phyloP scores from a whole-genome alignment of 805 yeast species.

The Sugiyamaella chiloensis region DNA sequence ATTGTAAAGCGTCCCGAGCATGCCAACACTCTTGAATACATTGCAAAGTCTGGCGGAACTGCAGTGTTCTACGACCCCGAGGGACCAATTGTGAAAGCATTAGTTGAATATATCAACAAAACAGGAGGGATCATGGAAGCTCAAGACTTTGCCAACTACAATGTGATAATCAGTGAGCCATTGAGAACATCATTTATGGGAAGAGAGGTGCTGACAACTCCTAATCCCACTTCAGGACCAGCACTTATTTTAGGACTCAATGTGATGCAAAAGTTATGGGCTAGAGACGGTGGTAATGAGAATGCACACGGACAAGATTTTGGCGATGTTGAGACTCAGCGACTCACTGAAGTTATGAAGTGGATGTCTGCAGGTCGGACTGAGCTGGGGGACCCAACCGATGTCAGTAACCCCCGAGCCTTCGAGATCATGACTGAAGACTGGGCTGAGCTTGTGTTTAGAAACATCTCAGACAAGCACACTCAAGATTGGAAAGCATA shows the following conservation, averaged over 20 bases:
- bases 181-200: slow-evolving; percentile 42
- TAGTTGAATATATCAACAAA: slow-evolving; percentile 48
- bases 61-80: slow-evolving; percentile 80
- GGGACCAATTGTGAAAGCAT: slow-evolving; percentile 64
- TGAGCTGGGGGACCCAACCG: slow-evolving; percentile 70
- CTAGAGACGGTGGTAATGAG: slow-evolving; percentile 27
- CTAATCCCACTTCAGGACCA: slow-evolving; percentile 81
- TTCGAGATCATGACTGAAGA: slow-evolving; percentile 44
- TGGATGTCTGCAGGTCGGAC: slow-evolving; percentile 88
- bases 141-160: slow-evolving; percentile 66
- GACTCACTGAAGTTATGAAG: slow-evolving; percentile 82
- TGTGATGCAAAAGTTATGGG: slow-evolving; percentile 50
- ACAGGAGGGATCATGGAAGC: slow-evolving; percentile 65
- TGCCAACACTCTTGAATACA: slow-evolving; percentile 62
- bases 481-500: slow-evolving; percentile 73
- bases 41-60: slow-evolving; percentile 75
- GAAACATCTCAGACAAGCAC: slow-evolving; percentile 49
- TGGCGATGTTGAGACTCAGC: slow-evolving; percentile 52
- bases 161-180: slow-evolving; percentile 45
- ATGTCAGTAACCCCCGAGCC: slow-evolving; percentile 36
- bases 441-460: slow-evolving; percentile 55
- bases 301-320: slow-evolving; percentile 36
- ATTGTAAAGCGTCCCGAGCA: slow-evolving; percentile 52
- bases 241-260: slow-evolving; percentile 74
- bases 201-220: slow-evolving; percentile 51